Base-by-base conservation (phyloP, 805 yeast species). In the Suhomyces pyralidae region DNA sequence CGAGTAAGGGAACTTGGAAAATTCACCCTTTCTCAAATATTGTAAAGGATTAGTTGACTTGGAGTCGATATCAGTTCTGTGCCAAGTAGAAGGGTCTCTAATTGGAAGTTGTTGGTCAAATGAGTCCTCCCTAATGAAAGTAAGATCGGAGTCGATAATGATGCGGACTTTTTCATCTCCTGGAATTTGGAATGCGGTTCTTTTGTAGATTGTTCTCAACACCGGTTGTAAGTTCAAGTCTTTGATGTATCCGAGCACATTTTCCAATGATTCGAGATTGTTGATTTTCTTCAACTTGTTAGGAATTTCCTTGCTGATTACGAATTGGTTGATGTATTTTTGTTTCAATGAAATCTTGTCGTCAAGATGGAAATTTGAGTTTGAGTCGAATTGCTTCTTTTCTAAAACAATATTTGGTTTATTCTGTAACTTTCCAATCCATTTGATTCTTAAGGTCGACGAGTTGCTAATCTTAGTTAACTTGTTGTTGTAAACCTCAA, bases 171-270 rank as follows among this genome's bases (percentile, higher is more conserved):
- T 82, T 67, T 92, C 96, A 67, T 94, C 98, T 53, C 97, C 97
- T 2, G 99, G 99, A 61, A 93, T 93, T 77, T 93, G 97, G 77
- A 94, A 93, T 2, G 98, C 98, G 5, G 97, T 89, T 69, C 98
- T 81, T 42, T 90, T 88, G 73, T 89, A 90, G 36, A 86, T 82
- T 9, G 97, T 82, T 73, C 98, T 84, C 66, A 94, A 72, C 38
- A 89, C 82, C 12, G 99, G 99, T 70, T 90, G 88, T 57, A 93
- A 77, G 55, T 83, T 80, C 60, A 84, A 78, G 50, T 83, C 83
- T 40, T 70, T 65, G 56, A 93, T 86, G 63, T 85, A 88, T 12
- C 72, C 67, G 63, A 86, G 85, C 49, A 90, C 71, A 49, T 80
- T 81, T 42, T 79, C 77, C 50, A 89, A 52, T 9, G 56, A 48